Base-by-base conservation (phyloP, 768 basidiomycete species). In the Tricholoma furcatifolium region DNA sequence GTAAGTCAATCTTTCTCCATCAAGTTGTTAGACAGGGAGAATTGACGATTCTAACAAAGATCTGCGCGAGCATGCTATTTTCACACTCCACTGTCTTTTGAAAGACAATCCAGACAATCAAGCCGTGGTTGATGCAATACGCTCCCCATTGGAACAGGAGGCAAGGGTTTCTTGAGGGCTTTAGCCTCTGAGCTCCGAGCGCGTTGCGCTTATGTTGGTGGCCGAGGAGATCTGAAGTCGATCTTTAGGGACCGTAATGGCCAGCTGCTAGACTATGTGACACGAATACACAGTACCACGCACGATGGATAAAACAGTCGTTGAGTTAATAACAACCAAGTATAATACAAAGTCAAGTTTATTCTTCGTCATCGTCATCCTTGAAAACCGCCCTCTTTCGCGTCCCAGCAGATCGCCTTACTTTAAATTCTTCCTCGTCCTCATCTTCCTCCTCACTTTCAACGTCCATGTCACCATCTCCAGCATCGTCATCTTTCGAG, bases 31-130 rank as follows among this genome's bases (percentile, higher is more conserved):
- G 60, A 43, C 17, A 40, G 47, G 38, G 50, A 31, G n/a, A 43
- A 50, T 39, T 55, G 27, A 41, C 47, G 20, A 42, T 38, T 53
- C 6, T 27, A 23, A 47, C 39, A 38, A 63, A 93, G 95, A 92
- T 70, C 73, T 98, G 43, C 86, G 93, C 17, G 95, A 98, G 70
- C 91, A 97, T 64, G 93, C 94, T 2, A 81, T 98, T 38, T 85
- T 97, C 58, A 80, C 92, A 17, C 74, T 97, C 17, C 82, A 83
- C 40, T 91, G 90, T 67, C 67, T 96, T 10, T 76, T 98, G 51
- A 76, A 86, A 58, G 75, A 77, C 34, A 97, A 97, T 66, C 56
- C 68, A 24, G 87, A 87, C 54, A 97, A 92, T 60, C 93, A 98
- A 68, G 78, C 75, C 2, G 75, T 91, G 38, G 87, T 98, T 43